A percentile compares a stretch with the other conserved stretches of the same genome.
Conservation (phyloP, 169 alveolate genomes). For the Eimeria praecox region DNA sequence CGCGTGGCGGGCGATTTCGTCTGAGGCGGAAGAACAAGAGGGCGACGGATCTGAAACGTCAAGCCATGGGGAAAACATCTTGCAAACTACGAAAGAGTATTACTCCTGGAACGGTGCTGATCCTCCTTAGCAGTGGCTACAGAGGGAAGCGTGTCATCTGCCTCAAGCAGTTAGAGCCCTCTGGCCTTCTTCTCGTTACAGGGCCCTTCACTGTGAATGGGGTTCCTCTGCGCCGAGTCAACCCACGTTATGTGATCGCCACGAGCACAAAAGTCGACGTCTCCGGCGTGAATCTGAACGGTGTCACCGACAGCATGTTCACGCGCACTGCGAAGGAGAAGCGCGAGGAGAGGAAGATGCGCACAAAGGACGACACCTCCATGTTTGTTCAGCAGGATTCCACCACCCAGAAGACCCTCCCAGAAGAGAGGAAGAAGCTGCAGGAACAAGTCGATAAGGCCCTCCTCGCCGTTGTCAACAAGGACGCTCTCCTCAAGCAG, state of each 20-base stretch:
- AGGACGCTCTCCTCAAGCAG: conserved; percentile 81
- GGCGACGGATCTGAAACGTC: conserved; percentile 33
- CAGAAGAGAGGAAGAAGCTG: conserved; percentile 46
- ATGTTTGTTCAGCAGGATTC: conserved; percentile 69
- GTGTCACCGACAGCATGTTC: conserved; percentile 90
- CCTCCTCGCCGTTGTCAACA: conserved; percentile 54
- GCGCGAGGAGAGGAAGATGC: conserved; percentile 68
- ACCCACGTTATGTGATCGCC: conserved; percentile 97
- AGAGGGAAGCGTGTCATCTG: conserved; percentile 98
- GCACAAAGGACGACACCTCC: conserved; percentile 47
- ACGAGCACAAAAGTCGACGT: conserved; percentile 96
- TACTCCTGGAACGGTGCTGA: conserved; percentile 93
- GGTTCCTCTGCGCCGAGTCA: conserved; percentile 98
- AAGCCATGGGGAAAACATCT: conserved; percentile 26
- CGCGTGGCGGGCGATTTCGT: conserved; percentile 16
- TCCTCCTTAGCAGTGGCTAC: conserved; percentile 97
- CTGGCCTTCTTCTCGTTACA: conserved; percentile 97
- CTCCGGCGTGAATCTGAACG: conserved; percentile 88
- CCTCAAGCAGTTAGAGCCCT: conserved; percentile 94
- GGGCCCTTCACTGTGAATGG: conserved; percentile 98
- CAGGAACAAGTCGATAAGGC: conserved; percentile 74
- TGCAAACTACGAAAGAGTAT: conserved; percentile 81
- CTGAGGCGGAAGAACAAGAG: conserved; percentile 45
- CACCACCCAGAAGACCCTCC: conserved; percentile 28
- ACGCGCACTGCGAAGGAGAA: conserved; percentile 84